Conservation (phyloP, 2,329 filamentous ascomycete species). For the Colletotrichum horii region DNA sequence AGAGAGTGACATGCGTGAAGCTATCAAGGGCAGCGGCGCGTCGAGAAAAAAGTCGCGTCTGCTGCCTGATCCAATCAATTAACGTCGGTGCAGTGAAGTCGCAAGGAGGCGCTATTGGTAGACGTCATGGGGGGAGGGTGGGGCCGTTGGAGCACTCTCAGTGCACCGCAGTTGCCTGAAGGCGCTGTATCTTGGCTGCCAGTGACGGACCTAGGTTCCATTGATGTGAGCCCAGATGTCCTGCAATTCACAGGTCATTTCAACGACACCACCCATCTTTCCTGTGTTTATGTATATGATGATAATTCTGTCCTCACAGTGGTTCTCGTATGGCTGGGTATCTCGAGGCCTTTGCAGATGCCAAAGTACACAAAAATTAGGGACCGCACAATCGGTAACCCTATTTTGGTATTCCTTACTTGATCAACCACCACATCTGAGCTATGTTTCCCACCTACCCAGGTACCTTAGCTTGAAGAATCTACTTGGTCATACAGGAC, state of each 20-base stretch:
- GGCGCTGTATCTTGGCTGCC: not conserved
- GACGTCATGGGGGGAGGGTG: not conserved
- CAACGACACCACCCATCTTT: not conserved
- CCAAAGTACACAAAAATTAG: too few species aligned
- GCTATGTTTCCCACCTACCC: too few species aligned
- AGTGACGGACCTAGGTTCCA: not conserved
- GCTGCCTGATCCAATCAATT: slow-evolving; percentile 17
- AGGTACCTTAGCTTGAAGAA: not conserved
- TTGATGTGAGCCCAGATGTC: not conserved
- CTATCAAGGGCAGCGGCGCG: slow-evolving; percentile 5
- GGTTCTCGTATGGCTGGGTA: too few species aligned
- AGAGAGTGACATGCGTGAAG: not conserved
- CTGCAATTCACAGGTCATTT: not conserved
- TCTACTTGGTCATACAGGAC: not conserved
- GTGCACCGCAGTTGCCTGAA: not conserved
- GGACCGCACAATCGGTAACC: too few species aligned
- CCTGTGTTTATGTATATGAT: not conserved
- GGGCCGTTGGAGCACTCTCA: not conserved
- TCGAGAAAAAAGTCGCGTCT: slow-evolving; percentile 21
- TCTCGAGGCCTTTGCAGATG: too few species aligned
- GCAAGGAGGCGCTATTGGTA: slow-evolving; percentile 3
- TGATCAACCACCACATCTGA: too few species aligned
- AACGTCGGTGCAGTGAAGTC: not conserved
- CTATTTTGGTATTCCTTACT: too few species aligned
- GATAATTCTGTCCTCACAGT: too few species aligned